A percentile compares a stretch with the other conserved stretches of the same genome.
Evolutionary conservation across 2,329 filamentous ascomycete genomes (phyloP).

Genomic region (Penicillium concentricum): DNA sequence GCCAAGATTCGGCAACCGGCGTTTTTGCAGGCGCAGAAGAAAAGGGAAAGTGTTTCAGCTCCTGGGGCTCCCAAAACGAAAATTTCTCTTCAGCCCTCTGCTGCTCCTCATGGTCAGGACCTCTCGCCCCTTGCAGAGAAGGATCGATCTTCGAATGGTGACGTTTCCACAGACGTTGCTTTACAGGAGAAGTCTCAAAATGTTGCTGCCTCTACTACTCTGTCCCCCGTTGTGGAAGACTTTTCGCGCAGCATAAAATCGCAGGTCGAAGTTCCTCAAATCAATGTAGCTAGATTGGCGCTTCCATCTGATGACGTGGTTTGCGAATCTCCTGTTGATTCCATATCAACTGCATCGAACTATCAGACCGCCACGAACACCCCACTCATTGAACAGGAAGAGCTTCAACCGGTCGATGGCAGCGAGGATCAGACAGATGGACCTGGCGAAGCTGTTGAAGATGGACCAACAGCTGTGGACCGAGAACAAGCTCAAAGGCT

Average conservation of each 20-base stretch:
- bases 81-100: constrained; percentile 29
- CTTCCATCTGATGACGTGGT: constrained; percentile 24
- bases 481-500: constrained; percentile 76
- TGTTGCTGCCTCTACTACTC: constrained; percentile 11
- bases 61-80: constrained; percentile 26
- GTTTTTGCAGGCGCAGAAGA: constrained; percentile 21
- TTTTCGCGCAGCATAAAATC: constrained; percentile 23
- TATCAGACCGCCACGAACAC: constrained; percentile 48
- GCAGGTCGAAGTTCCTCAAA: constrained; percentile 23
- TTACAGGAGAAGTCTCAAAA: constrained; percentile 19
- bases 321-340: constrained; percentile 33
- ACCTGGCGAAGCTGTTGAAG: constrained; percentile 18
- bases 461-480: constrained; percentile 61
- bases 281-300: constrained; percentile 26
- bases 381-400: constrained; percentile 36
- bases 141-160: constrained; percentile 25
- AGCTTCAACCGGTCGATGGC: constrained; percentile 20
- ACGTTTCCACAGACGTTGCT: constrained; percentile 18
- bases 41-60: constrained; percentile 27
- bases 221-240: constrained; percentile 31
- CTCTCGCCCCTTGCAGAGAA: constrained; percentile 37
- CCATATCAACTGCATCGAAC: constrained; percentile 42
- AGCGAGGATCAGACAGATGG: constrained; percentile 18
- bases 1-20: constrained; percentile 19
- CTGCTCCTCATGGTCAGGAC: constrained; percentile 26